A percentile compares a stretch with the other conserved stretches of the same genome.
Conservation (phyloP, 1,284 basidiomycete species). For the Paramarasmius palmivorus region DNA sequence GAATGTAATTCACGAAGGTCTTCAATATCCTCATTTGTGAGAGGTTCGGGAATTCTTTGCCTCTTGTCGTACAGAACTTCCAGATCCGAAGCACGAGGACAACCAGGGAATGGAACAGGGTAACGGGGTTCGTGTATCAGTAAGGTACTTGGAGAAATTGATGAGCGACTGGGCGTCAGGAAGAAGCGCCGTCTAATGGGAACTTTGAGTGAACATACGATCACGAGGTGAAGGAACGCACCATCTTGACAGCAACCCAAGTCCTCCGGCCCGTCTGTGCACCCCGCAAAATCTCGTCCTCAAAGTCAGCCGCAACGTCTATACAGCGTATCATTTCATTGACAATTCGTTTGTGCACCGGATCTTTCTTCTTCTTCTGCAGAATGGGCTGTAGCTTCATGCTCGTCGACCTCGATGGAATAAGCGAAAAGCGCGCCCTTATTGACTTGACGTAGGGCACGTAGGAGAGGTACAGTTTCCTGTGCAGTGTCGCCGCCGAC, state of each 20-base stretch:
- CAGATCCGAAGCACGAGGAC: slow-evolving; percentile 49
- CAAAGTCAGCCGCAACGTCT: slow-evolving; percentile 79
- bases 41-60: slow-evolving; percentile 21
- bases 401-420: slow-evolving; percentile 81
- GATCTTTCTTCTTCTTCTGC: slow-evolving; percentile 22
- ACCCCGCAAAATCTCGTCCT: slow-evolving; percentile 47
- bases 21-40: slow-evolving; percentile 56
- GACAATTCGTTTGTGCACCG: slow-evolving; percentile 60
- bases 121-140: slow-evolving; percentile 34
- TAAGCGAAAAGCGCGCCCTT: slow-evolving; percentile 85
- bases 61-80: slow-evolving; percentile 37
- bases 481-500: slow-evolving; percentile 85
- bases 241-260: slow-evolving; percentile 84
- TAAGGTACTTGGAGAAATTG: slow-evolving; percentile 55
- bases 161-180: slow-evolving; percentile 56
- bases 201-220: background rate
- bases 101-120: slow-evolving; percentile 68
- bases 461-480: slow-evolving; percentile 67
- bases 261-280: slow-evolving; percentile 52
- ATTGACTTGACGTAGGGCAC: slow-evolving; percentile 60
- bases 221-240: slow-evolving; percentile 29
- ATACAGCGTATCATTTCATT: slow-evolving; percentile 74
- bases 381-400: slow-evolving; percentile 39
- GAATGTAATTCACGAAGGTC: slow-evolving; percentile 61
- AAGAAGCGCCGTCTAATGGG: slow-evolving; percentile 56